phyloP scores from a whole-genome alignment of 1,284 basidiomycete genomes.

The Ustilago curta region DNA sequence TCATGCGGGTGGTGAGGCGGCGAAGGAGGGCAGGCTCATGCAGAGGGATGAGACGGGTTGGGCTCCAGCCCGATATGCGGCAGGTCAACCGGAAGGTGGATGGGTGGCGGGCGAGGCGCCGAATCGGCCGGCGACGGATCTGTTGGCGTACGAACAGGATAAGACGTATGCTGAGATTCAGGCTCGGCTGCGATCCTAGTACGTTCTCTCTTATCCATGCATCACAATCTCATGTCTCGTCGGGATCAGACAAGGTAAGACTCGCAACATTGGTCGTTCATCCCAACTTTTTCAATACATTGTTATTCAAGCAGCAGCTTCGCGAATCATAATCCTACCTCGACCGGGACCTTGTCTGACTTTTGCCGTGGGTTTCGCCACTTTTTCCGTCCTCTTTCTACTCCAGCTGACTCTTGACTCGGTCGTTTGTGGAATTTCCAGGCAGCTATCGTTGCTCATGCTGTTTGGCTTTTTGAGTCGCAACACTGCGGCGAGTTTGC shows the following conservation, averaged over 20 bases:
- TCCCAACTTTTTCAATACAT: conserved; percentile 3
- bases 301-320: conserved; percentile 4
- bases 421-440: neutral
- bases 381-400: conserved; percentile 37
- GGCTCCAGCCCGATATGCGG: conserved; percentile 57
- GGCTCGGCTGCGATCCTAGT: conserved; percentile 22
- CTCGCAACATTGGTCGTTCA: neutral
- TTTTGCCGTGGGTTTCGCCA: conserved; percentile 30
- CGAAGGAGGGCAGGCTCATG: conserved; percentile 18
- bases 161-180: conserved; percentile 47
- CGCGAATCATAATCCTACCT: conserved; percentile 37
- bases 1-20: conserved; percentile 1
- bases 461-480: conserved; percentile 5
- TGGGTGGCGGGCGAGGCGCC: conserved; percentile 46
- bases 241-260: neutral
- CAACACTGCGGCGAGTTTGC: conserved; percentile 7
- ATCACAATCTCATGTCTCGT: neutral
- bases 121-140: conserved; percentile 35
- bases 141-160: conserved; percentile 37
- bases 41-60: conserved; percentile 48
- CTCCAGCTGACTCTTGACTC: conserved; percentile 39
- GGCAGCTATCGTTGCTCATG: neutral
- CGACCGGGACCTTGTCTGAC: conserved; percentile 41
- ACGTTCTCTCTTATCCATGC: neutral
- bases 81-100: conserved; percentile 36